phyloP scores from a whole-genome alignment of 805 yeast species.

The Wickerhamiella sergipiensis region DNA sequence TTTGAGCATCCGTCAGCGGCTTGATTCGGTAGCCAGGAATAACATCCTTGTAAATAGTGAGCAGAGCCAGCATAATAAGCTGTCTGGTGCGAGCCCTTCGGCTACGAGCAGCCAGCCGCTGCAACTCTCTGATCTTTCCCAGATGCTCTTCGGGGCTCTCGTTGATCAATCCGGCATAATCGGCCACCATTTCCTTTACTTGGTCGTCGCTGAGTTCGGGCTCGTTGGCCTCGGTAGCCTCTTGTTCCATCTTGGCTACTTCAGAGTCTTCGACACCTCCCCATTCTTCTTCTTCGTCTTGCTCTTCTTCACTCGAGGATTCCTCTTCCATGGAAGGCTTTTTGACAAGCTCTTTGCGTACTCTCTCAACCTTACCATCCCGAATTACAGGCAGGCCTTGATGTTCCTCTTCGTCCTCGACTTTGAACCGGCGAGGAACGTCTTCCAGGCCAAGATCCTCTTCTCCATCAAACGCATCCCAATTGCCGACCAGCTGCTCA shows the following conservation, averaged over 20 bases:
- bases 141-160: slow-evolving; percentile 87
- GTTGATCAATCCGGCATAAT: slow-evolving; percentile 56
- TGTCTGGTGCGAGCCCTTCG: slow-evolving; percentile 42
- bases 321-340: slow-evolving; percentile 11
- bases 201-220: slow-evolving; percentile 41
- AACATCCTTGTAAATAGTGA: slow-evolving; percentile 71
- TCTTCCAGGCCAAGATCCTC: slow-evolving; percentile 71
- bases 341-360: slow-evolving; percentile 22
- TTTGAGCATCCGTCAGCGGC: slow-evolving; percentile 68
- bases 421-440: slow-evolving; percentile 43
- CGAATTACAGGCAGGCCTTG: slow-evolving; percentile 59
- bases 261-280: slow-evolving; percentile 18
- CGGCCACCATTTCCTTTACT: slow-evolving; percentile 74
- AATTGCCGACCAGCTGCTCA: slow-evolving; percentile 5
- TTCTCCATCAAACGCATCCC: slow-evolving; percentile 25
- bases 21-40: slow-evolving; percentile 83
- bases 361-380: slow-evolving; percentile 65
- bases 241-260: slow-evolving; percentile 18
- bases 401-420: slow-evolving; percentile 33
- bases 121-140: slow-evolving; percentile 41
- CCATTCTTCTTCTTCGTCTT: slow-evolving; percentile 18
- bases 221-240: slow-evolving; percentile 25
- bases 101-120: slow-evolving; percentile 15
- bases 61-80: slow-evolving; percentile 62
- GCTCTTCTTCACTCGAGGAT: slow-evolving; percentile 17